phyloP scores from a whole-genome alignment of 2,329 filamentous ascomycete genomes.

The Trichoderma arundinaceum region DNA sequence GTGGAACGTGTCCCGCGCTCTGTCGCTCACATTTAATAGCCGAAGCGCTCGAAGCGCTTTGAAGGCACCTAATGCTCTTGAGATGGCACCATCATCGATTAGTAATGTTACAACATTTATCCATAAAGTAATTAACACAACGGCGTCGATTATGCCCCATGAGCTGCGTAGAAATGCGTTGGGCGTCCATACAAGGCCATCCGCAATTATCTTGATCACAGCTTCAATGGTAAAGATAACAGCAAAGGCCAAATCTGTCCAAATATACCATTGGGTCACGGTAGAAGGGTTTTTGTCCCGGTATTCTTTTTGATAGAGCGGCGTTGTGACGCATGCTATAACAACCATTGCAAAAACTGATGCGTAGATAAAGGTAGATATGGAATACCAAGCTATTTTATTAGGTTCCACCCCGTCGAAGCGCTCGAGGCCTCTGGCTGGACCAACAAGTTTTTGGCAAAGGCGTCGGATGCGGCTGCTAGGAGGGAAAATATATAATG shows the following conservation, averaged over 20 bases:
- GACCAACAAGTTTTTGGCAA: constrained; percentile 89
- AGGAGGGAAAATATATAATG: constrained; percentile 84
- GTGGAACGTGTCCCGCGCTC: constrained; percentile 93
- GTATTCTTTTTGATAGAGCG: constrained; percentile 89
- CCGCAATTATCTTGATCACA: constrained; percentile 88
- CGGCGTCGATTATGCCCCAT: constrained; percentile 93
- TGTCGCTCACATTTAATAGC: constrained; percentile 93
- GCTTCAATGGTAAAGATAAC: constrained; percentile 85
- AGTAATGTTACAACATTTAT: constrained; percentile 88
- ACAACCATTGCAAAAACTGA: constrained; percentile 98
- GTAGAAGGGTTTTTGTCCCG: constrained; percentile 66
- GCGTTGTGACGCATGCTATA: constrained; percentile 91
- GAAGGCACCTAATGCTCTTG: constrained; percentile 91
- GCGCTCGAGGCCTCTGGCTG: constrained; percentile 83
- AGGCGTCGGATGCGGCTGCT: constrained; percentile 77
- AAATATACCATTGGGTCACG: constrained; percentile 88
- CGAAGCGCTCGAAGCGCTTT: constrained; percentile 92
- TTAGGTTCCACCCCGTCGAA: constrained; percentile 91
- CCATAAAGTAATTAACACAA: constrained; percentile 93
- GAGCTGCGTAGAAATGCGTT: constrained; percentile 97
- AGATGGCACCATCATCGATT: constrained; percentile 80
- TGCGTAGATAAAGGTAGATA: constrained; percentile 92
- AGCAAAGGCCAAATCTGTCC: constrained; percentile 89
- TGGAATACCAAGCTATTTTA: constrained; percentile 87
- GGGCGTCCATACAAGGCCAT: constrained; percentile 94